Evolutionary conservation across 345 rosid species (phyloP), one percentile per base, ranked within the genome.

Genomic region (Citrus medica): DNA sequence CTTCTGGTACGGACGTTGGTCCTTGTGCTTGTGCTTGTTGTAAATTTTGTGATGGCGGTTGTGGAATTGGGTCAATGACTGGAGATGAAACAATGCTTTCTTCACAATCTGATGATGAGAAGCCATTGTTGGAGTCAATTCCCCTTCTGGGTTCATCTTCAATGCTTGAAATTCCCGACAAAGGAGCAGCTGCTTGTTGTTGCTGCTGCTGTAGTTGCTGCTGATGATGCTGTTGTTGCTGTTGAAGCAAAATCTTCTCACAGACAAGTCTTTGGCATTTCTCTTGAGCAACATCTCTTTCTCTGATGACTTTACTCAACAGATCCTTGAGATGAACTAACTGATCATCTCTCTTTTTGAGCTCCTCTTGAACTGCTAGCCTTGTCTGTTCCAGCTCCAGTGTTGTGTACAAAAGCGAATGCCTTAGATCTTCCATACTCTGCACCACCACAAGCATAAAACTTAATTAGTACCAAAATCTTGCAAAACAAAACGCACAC

Each of bases 31-130:
- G 64, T 17, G 81, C 76, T 16, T 73, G 74, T 13, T 46, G 51
- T 46, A 46, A 46, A 46, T 13, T 83, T 9, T 12, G 72, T 58
- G 68, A 66, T 25, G 70, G 80, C 7, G 61, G 38, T 37, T 77
- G 67, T 80, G 88, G 71, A 79, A 83, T 71, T 71, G 85, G 85
- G 81, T 90, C 87, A 69, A 79, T 78, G 48, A 83, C 84, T 5
- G 93, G 91, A 14, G 97, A 92, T 5, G 98, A 95, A 76, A 95
- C 93, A 51, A 90, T 88, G 92, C 97, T 94, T 78, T 94, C 97
- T 62, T 91, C 98, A 65, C 98, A 90, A 71, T 96, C 99, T 2
- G 98, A 92, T 13, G 94, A 89, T 1, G 98, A 92, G 84, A 93
- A 87, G 56, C 93, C 91, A 79, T 93, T 93, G 88, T 85, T 81